These are phyloP conservation scores for Penicillium daleae DNA, from an alignment of 495 filamentous ascomycete genomes.

Conservation along the genomic window DNA sequence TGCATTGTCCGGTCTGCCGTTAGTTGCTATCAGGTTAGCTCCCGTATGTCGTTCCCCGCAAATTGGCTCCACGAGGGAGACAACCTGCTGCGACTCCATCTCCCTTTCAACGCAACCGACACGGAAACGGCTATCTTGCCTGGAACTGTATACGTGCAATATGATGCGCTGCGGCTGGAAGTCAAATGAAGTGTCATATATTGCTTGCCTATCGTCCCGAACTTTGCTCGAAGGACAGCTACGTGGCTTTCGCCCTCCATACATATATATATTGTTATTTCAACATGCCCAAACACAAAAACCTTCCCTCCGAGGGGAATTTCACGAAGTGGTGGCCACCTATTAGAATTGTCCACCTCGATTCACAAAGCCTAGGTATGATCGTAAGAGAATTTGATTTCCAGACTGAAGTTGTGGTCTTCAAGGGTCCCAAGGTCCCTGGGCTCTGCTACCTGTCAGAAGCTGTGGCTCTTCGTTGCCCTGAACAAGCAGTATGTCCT, in stretches of 20 bases:
- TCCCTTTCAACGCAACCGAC: constrained; percentile 57
- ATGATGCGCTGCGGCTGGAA: constrained; percentile 60
- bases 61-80: constrained; percentile 46
- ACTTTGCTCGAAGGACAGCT: background rate
- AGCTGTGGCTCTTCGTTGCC: constrained; percentile 48
- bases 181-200: constrained; percentile 19
- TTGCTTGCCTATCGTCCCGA: background rate
- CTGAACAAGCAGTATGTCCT: constrained; percentile 55
- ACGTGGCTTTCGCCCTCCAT: background rate
- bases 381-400: background rate
- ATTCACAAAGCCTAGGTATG: background rate
- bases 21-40: constrained; percentile 58
- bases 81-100: constrained; percentile 53
- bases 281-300: background rate
- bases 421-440: constrained; percentile 53
- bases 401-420: background rate
- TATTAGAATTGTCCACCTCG: background rate
- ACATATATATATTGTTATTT: background rate
- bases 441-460: constrained; percentile 49
- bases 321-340: background rate
- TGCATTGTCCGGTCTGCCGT: constrained; percentile 59
- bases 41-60: constrained; percentile 54
- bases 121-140: constrained; percentile 57
- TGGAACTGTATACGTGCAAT: constrained; percentile 57
- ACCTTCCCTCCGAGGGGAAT: background rate